Evolutionary conservation across 139 green algal species (phyloP).

Genomic region (Chlamydomonas sp.): DNA sequence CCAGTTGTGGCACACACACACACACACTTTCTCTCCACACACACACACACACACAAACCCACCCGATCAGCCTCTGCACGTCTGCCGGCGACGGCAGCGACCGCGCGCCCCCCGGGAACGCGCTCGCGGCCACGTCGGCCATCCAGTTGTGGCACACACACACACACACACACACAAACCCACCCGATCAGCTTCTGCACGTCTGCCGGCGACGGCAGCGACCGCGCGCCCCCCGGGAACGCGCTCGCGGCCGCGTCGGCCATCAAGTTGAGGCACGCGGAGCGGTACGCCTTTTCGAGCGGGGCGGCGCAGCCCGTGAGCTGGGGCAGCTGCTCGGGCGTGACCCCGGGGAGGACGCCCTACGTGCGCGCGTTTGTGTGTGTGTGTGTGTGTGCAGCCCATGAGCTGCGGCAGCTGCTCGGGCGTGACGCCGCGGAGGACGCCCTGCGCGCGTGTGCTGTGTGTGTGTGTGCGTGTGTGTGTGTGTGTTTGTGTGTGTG

Average conservation of each 20-base stretch:
- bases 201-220: constrained; percentile 60
- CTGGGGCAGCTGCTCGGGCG: constrained; percentile 38
- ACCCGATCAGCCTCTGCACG: too few species aligned
- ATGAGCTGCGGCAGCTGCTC: constrained; percentile 59
- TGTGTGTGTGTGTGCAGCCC: too few species aligned
- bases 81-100: constrained; percentile 61
- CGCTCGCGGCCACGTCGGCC: constrained; percentile 56
- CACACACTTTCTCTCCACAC: too few species aligned
- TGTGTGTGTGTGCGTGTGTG: neutral
- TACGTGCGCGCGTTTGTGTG: neutral
- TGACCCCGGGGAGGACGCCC: constrained; percentile 40
- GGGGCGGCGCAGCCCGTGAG: constrained; percentile 45
- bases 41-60: neutral
- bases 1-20: too few species aligned
- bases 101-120: constrained; percentile 59
- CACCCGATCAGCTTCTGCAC: constrained; percentile 54
- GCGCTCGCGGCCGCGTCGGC: constrained; percentile 59
- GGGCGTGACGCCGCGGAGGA: constrained; percentile 31
- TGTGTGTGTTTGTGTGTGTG: too few species aligned
- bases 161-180: neutral
- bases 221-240: constrained; percentile 55
- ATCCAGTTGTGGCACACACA: too few species aligned
- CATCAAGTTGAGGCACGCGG: constrained; percentile 53
- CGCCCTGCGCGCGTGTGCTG: constrained; percentile 18
- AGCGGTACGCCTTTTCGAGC: constrained; percentile 74